These are phyloP conservation scores for Melastoma candidum DNA, from an alignment of 441 rosid genomes.

Conservation along the genomic window DNA sequence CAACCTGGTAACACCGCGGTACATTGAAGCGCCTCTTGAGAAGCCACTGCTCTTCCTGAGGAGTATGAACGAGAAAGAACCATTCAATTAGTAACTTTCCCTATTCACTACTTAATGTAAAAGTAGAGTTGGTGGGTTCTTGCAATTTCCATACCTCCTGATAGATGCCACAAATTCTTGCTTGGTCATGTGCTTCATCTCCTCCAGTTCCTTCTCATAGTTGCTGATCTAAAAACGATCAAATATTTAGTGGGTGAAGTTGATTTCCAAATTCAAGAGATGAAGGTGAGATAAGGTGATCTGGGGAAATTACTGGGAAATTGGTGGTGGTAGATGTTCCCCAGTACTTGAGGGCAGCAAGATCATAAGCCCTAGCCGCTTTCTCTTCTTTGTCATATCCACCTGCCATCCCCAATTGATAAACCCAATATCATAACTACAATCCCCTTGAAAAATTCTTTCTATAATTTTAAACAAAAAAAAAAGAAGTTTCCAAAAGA, in stretches of 20 bases:
- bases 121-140: no score
- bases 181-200: conserved; percentile 96
- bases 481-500: neutral
- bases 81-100: no score
- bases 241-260: no score
- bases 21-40: conserved; percentile 98
- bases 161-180: conserved; percentile 96
- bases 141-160: conserved; percentile 45
- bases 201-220: conserved; percentile 92
- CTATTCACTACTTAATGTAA: no score
- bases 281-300: neutral
- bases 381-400: conserved; percentile 99
- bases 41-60: conserved; percentile 97
- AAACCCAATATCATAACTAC: neutral
- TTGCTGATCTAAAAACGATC: conserved; percentile 45
- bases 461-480: no score
- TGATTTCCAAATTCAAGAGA: neutral
- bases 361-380: conserved; percentile 94
- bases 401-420: conserved; percentile 27
- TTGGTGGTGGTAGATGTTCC: conserved; percentile 92
- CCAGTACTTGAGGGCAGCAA: conserved; percentile 95
- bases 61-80: neutral
- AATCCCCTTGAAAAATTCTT: neutral
- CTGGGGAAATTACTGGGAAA: conserved; percentile 47
- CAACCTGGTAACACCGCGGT: conserved; percentile 96